Evolutionary conservation across 2,329 filamentous ascomycete genomes (phyloP), one percentile per base, ranked within the genome.

Genomic region (Aquanectria penicillioides): DNA sequence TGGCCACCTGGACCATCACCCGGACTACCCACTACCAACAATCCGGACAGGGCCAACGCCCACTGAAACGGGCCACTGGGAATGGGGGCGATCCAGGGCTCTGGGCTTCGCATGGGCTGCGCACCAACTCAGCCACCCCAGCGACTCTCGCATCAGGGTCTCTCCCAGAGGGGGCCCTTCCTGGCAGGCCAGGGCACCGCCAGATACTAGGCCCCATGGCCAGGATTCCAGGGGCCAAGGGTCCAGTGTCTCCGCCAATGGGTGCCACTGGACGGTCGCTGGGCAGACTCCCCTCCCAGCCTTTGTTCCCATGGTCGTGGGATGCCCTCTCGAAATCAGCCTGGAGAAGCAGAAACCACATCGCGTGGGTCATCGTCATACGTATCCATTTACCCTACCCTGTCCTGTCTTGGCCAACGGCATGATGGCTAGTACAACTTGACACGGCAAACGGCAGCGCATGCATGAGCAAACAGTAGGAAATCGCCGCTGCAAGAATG

Each of bases 41-140:
- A 53, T 44, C 46, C 40, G 50, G 49, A 53, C 33, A 44, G 37
- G 37, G 29, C 49, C 29, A 44, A 41, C 49, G 31, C 44, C 29
- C 50, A 46, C 50, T 53, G 50, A 53, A 53, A 53, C 50, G 31
- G 34, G 17, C 50, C 50, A 37, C 50, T 46, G 26, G 23, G 50
- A 37, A 34, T 22, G 23, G 29, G 17, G n/a, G n/a, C n/a, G n/a
- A n/a, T n/a, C n/a, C n/a, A n/a, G n/a, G n/a, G 17, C 10, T 22
- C 23, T 12, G 46, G 31, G 33, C 46, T 20, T 15, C 41, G 31
- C 38, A 33, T 28, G 38, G 37, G 29, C 55, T 57, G 55, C 48
- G 55, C 55, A 52, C 47, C 33, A 53, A 46, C 55, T 52, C 55
- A 29, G 55, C 55, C 55, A 57, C 55, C 15, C 53, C 37, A 36